phyloP scores from a whole-genome alignment of 768 basidiomycete species.

The Kondoa malvinella region DNA sequence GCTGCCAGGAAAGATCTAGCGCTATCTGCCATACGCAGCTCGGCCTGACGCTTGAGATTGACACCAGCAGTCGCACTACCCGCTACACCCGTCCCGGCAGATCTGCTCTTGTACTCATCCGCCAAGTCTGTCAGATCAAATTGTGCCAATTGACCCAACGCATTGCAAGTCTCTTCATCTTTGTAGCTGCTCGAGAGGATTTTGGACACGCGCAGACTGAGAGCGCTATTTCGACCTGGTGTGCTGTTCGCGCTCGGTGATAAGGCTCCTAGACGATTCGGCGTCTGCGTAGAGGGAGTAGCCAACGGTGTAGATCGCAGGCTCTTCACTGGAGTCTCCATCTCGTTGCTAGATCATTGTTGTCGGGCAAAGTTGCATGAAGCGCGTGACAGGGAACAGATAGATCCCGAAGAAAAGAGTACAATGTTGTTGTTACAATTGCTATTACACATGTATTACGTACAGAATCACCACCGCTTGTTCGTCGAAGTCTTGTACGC shows the following conservation, averaged over 20 bases:
- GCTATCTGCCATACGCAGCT: constrained; percentile 60
- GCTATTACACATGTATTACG: too few species aligned
- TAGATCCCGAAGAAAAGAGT: too few species aligned
- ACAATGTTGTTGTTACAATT: too few species aligned
- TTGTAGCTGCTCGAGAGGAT: constrained; percentile 24
- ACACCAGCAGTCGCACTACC: constrained; percentile 2
- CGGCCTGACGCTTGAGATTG: constrained; percentile 44
- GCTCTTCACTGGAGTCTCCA: neutral
- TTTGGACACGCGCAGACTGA: constrained; percentile 21
- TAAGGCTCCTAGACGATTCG: neutral
- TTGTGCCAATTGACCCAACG: constrained; percentile 24
- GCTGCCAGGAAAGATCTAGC: constrained; percentile 67
- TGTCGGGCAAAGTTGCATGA: too few species aligned
- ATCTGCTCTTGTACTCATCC: neutral
- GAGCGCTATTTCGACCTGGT: constrained; percentile 4
- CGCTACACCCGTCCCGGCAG: neutral
- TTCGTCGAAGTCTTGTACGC: neutral
- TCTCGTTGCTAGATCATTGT: neutral
- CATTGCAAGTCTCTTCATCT: constrained; percentile 20
- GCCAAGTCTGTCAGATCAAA: constrained; percentile 10
- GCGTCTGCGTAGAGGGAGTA: too few species aligned
- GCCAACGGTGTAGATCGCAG: neutral
- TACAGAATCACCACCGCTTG: constrained; percentile 10
- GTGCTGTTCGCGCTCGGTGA: neutral
- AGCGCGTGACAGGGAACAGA: too few species aligned